Base-by-base conservation (phyloP, 495 filamentous ascomycete species). In the Aspergillus carlsbadensis region DNA sequence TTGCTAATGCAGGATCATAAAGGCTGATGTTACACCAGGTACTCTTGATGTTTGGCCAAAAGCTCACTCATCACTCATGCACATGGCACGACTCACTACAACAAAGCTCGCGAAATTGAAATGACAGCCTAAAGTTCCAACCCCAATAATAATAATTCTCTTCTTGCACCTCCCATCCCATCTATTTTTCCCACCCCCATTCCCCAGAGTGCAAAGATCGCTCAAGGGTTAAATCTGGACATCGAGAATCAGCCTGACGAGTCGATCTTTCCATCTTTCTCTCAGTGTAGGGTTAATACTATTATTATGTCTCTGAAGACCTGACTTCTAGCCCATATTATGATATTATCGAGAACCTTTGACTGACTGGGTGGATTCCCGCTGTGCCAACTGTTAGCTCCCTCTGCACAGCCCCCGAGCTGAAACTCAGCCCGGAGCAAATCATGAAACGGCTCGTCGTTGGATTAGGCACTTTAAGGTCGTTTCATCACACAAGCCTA, bases 391-490 rank as follows among this genome's bases (percentile, higher is more conserved):
- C 22, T 14, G 1, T 21, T 31, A 52, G 24, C 49, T 52, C 34
- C 48, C 4, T 41, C 10, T 52, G 49, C 49, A 52, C 49, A 52
- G 49, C 49, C 49, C 49, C 49, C 36, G 36, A 52, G 49, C 49
- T 52, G 49, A 52, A 52, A 42, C 47, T n/a, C 17, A 20, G n/a
- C 20, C 36, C 1, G n/a, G 37, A 21, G 31, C 21, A 36, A 36
- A n/a, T 52, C 26, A 39, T 40, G 36, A 52, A 33, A 33, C 37
- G 1, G 36, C 36, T 39, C 8, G 18, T 26, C 14, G 34, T 36
- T 37, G 18, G 34, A 37, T 39, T 45, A 3, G 3, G 7, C 24
- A 11, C 33, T 10, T 39, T 20, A 15, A 49, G 14, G 15, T 34
- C 24, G 20, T 50, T 26, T 50, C 47, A 50, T 39, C 20, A 39